A percentile compares a stretch with the other conserved stretches of the same genome.
phyloP scores from a whole-genome alignment of 768 basidiomycete species.

The Pisolithus tinctorius region DNA sequence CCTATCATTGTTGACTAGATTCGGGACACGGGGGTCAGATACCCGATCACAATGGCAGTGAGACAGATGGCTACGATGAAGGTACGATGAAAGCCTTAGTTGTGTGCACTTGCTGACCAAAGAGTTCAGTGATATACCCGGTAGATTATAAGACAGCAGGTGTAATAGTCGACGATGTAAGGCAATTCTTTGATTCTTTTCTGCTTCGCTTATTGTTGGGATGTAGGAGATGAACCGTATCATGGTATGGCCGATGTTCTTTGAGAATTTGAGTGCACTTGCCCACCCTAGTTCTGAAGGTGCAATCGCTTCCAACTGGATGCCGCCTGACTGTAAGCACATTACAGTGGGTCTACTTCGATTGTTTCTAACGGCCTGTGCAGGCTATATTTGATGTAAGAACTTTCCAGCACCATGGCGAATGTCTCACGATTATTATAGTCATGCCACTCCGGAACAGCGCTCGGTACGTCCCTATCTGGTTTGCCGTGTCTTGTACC shows the following conservation, averaged over 20 bases:
- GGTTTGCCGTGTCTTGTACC: not conserved
- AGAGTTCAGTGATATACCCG: conserved; percentile 72
- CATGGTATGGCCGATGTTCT: conserved; percentile 24
- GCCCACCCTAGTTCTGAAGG: conserved; percentile 17
- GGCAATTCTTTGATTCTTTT: conserved; percentile 14
- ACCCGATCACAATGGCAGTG: conserved; percentile 68
- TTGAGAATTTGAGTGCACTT: not conserved
- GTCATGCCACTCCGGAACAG: conserved; percentile 46
- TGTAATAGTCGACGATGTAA: conserved; percentile 72
- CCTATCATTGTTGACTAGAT: conserved; percentile 35
- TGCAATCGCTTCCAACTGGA: conserved; percentile 52
- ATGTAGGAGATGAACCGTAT: conserved; percentile 35
- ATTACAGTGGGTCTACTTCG: not conserved
- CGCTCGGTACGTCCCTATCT: conserved; percentile 28
- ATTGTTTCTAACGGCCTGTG: not conserved
- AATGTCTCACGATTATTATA: conserved; percentile 10
- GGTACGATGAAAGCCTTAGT: conserved; percentile 28
- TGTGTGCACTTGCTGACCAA: not conserved
- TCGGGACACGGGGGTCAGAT: conserved; percentile 97
- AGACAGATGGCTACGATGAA: conserved; percentile 77
- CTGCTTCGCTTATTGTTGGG: not conserved
- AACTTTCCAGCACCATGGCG: not conserved
- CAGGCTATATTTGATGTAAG: conserved; percentile 47
- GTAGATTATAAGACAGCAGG: conserved; percentile 74
- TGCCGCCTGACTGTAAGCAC: conserved; percentile 53